Evolutionary conservation across 2,329 filamentous ascomycete species (phyloP).

Genomic region (Alternaria ventricosa): DNA sequence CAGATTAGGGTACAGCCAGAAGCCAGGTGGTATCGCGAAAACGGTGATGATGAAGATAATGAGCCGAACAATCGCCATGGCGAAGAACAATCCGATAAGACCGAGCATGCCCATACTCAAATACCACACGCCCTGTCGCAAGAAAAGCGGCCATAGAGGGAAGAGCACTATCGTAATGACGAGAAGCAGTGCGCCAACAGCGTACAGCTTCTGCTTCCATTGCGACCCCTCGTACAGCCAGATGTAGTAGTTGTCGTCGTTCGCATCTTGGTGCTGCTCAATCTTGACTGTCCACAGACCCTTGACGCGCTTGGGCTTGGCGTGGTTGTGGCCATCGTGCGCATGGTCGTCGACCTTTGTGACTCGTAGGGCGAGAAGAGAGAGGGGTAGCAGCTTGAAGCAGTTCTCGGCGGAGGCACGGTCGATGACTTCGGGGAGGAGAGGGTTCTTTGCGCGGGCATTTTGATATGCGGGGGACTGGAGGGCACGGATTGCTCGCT

Average conservation of each 20-base stretch:
- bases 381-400: slow-evolving; percentile 94
- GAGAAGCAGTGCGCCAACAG: slow-evolving; percentile 77
- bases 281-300: slow-evolving; percentile 95
- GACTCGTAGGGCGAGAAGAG: slow-evolving; percentile 90
- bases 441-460: slow-evolving; percentile 84
- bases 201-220: slow-evolving; percentile 92
- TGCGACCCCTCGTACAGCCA: slow-evolving; percentile 97
- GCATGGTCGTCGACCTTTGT: slow-evolving; percentile 80
- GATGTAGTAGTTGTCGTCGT: slow-evolving; percentile 89
- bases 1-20: slow-evolving; percentile 98
- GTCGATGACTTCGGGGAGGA: slow-evolving; percentile 86
- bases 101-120: slow-evolving; percentile 92
- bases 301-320: slow-evolving; percentile 82
- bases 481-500: slow-evolving; percentile 90
- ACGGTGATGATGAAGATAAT: slow-evolving; percentile 94
- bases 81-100: slow-evolving; percentile 90
- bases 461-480: slow-evolving; percentile 90
- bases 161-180: slow-evolving; percentile 94
- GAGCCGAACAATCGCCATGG: slow-evolving; percentile 95
- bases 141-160: slow-evolving; percentile 90
- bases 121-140: slow-evolving; percentile 96
- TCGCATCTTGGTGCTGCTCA: slow-evolving; percentile 91
- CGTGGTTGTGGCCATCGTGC: slow-evolving; percentile 65
- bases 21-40: slow-evolving; percentile 80
- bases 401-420: slow-evolving; percentile 87